A percentile compares a stretch with the other conserved stretches of the same genome.
These are phyloP conservation scores for Ustulina deusta DNA, from an alignment of 2,329 filamentous ascomycete species.

Conservation along the genomic window DNA sequence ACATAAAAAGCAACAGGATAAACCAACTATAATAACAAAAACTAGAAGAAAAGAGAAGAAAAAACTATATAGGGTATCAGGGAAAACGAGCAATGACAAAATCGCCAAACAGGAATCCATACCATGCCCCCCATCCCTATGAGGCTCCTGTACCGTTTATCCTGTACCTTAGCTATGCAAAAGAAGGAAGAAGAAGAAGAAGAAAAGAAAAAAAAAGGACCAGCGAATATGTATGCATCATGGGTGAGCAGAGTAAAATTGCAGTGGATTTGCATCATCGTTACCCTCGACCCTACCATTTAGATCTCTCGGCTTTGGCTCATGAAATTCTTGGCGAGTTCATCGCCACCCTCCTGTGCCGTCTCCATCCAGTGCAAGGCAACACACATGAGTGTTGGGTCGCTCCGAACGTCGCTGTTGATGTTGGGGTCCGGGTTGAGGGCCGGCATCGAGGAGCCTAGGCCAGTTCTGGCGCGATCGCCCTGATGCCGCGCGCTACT, in stretches of 20 bases:
- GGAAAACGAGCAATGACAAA: constrained; percentile 33
- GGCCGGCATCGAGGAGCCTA: constrained; percentile 45
- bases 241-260: not conserved
- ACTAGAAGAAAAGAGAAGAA: not conserved
- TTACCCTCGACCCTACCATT: constrained; percentile 40
- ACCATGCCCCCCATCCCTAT: constrained; percentile 19
- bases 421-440: constrained; percentile 49
- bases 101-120: constrained; percentile 37
- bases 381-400: constrained; percentile 90
- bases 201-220: too few relatives aligned
- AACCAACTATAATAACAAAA: constrained; percentile 2
- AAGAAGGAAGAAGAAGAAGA: constrained; percentile 8
- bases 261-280: constrained; percentile 31
- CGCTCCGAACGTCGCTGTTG: constrained; percentile 71
- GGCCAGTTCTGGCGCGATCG: constrained; percentile 48
- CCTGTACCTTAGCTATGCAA: constrained; percentile 32
- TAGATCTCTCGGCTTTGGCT: constrained; percentile 68
- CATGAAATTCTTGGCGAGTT: constrained; percentile 84
- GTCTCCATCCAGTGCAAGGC: constrained; percentile 98
- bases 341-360: constrained; percentile 86
- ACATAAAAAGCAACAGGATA: constrained; percentile 2
- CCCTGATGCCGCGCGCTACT: constrained; percentile 50
- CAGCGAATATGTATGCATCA: not conserved
- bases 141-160: constrained; percentile 34
- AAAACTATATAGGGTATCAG: constrained; percentile 40